Base-by-base conservation (phyloP, 1,284 basidiomycete species). In the Leccinum griseonigrum region DNA sequence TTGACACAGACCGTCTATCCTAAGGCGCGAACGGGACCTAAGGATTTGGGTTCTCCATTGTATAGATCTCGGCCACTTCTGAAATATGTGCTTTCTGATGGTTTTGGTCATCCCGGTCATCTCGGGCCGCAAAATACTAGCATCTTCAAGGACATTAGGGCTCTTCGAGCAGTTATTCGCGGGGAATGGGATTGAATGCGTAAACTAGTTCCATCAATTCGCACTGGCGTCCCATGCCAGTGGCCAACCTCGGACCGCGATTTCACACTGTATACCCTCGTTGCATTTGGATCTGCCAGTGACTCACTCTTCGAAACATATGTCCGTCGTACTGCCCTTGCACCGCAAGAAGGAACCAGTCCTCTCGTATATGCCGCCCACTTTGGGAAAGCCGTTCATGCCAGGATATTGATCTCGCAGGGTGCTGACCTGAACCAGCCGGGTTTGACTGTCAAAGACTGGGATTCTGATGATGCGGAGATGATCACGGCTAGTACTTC, bases 41-140 rank as follows among this genome's bases (percentile, higher is more conserved):
- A n/a, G 8, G 16, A 0, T 40, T 2, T 26, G 22, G 22, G 22
- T 26, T 40, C 16, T 36, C 34, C 31, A 2, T 48, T 16, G 7
- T n/a, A 38, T 18, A 0, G 2, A 13, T 54, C 40, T 22, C 48
- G 9, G 3, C 52, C 60, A 10, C 56, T 64, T 46, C 40, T 58
- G 29, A 54, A 38, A 54, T 64, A 65, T 9, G 59, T 62, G 1
- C 59, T 62, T 9, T 55, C 59, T 1, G 10, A 62, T 34, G 59
- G 56, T 0, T 58, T 64, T 34, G n/a, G 9, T 7, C 63, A 64
- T 14, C 64, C 65, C 28, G 9, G 58, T 3, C 38, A 56, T 38
- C 55, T 64, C 1, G 56, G 40, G 2, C 5, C 22, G 16, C 31
- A 3, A 0, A 57, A 57, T 10, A 10, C n/a, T 11, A 14, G 5